Evolutionary conservation across 805 yeast genomes (phyloP).

Genomic region (Nakazawaea wyomingensis): DNA sequence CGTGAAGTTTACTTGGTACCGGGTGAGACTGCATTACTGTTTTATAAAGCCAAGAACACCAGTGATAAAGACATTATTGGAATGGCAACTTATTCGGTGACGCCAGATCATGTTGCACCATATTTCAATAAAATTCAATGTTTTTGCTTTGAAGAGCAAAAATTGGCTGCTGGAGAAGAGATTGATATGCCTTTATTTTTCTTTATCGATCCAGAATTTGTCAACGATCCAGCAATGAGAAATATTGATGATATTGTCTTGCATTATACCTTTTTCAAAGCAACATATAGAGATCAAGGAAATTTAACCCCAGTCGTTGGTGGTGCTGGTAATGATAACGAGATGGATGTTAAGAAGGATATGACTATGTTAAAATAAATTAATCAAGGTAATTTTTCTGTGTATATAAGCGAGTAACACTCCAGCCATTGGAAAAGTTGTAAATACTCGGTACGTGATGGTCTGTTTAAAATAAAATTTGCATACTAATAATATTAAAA

Average conservation of each 20-base stretch:
- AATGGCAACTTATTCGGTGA: constrained; percentile 96
- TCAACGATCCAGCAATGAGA: constrained; percentile 87
- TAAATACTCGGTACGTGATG: no score
- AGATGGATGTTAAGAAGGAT: constrained; percentile 3
- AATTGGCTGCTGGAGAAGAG: constrained; percentile 90
- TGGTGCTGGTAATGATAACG: constrained; percentile 11
- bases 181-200: constrained; percentile 98
- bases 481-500: no score
- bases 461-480: no score
- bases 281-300: constrained; percentile 27
- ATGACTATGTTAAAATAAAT: constrained; percentile 8
- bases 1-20: constrained; percentile 89
- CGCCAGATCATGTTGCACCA: constrained; percentile 95
- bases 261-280: constrained; percentile 88
- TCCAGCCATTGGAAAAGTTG: no score
- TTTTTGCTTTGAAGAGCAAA: constrained; percentile 96
- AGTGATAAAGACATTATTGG: constrained; percentile 91
- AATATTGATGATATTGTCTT: constrained; percentile 84
- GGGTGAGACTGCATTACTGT: constrained; percentile 96
- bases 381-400: no score
- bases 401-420: no score
- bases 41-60: constrained; percentile 84
- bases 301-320: constrained; percentile 9
- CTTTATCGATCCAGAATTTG: constrained; percentile 94
- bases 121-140: constrained; percentile 97